A percentile compares a stretch with the other conserved stretches of the same genome.
Conservation (phyloP, 306 rosid genomes). For the Medicago ruthenica region DNA sequence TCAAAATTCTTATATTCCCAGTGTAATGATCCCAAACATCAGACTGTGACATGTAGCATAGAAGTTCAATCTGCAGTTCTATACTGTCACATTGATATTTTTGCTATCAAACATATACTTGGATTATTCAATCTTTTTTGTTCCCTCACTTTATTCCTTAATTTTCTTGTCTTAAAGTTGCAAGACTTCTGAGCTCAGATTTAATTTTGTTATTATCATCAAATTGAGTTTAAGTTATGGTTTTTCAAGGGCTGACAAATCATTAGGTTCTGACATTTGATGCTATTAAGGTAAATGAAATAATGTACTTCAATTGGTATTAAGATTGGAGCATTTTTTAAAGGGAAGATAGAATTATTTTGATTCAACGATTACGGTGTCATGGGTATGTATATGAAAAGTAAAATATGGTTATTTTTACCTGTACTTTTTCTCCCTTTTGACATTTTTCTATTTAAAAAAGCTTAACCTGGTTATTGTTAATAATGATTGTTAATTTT, state of each 20-base stretch:
- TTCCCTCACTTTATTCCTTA: slow-evolving; percentile 16
- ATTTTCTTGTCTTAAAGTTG: neutral
- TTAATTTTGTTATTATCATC: neutral
- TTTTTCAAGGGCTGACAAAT: neutral
- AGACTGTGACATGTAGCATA: slow-evolving; percentile 10
- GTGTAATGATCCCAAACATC: neutral
- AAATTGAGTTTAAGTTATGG: neutral
- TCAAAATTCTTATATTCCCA: slow-evolving; percentile 24
- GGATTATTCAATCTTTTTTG: slow-evolving; percentile 1
- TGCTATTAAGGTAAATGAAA: slow-evolving; percentile 2
- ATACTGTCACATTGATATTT: slow-evolving; percentile 11
- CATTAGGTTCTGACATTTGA: neutral
- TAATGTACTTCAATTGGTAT: neutral
- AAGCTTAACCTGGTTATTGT: slow-evolving; percentile 1
- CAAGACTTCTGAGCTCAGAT: neutral
- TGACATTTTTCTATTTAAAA: neutral
- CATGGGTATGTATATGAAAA: neutral
- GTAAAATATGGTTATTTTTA: slow-evolving; percentile 4
- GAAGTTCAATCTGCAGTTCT: slow-evolving; percentile 18
- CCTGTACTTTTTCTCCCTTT: neutral
- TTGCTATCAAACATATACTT: slow-evolving; percentile 5
- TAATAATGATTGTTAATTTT: neutral
- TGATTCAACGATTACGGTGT: slow-evolving; percentile 1
- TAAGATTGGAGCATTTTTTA: slow-evolving; percentile 18
- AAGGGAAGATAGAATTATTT: slow-evolving; percentile 1